Conservation (phyloP, 768 basidiomycete species). For the Lyophyllum shimeji region DNA sequence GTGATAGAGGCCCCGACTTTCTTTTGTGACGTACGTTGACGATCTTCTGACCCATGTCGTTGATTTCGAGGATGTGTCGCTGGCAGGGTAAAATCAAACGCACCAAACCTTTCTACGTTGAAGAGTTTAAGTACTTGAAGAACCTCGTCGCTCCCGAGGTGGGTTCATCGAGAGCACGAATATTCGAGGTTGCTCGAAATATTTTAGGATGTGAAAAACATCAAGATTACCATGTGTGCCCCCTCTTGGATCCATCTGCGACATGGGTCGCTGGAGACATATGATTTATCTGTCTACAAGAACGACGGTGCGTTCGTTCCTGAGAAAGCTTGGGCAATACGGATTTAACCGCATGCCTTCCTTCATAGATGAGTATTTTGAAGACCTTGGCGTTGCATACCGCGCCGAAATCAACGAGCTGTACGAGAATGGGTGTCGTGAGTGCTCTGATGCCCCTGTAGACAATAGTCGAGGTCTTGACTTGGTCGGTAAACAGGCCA, state of each 20-base stretch:
- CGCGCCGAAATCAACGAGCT: constrained; percentile 45
- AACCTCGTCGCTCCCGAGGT: constrained; percentile 54
- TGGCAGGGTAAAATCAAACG: constrained; percentile 56
- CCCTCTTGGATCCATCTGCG: constrained; percentile 69
- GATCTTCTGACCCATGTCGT: neutral
- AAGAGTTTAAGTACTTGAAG: constrained; percentile 61
- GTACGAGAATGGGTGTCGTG: constrained; percentile 46
- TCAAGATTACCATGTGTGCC: constrained; percentile 68
- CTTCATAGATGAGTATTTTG: constrained; percentile 43
- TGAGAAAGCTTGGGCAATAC: neutral
- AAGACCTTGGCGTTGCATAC: constrained; percentile 42
- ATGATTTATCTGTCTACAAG: constrained; percentile 54
- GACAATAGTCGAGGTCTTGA: neutral
- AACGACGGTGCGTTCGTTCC: constrained; percentile 43
- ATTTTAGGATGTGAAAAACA: constrained; percentile 53
- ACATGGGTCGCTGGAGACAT: constrained; percentile 53
- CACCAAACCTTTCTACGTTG: constrained; percentile 55
- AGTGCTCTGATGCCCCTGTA: constrained; percentile 14
- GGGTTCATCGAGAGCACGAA: neutral
- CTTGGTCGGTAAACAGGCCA: constrained; percentile 30
- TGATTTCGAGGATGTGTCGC: neutral
- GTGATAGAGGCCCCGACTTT: constrained; percentile 32
- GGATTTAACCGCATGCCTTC: neutral
- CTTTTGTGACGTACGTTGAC: constrained; percentile 38
- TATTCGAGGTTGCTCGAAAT: neutral